Conservation (phyloP, 1,284 basidiomycete genomes). For the Puccinia horiana region DNA sequence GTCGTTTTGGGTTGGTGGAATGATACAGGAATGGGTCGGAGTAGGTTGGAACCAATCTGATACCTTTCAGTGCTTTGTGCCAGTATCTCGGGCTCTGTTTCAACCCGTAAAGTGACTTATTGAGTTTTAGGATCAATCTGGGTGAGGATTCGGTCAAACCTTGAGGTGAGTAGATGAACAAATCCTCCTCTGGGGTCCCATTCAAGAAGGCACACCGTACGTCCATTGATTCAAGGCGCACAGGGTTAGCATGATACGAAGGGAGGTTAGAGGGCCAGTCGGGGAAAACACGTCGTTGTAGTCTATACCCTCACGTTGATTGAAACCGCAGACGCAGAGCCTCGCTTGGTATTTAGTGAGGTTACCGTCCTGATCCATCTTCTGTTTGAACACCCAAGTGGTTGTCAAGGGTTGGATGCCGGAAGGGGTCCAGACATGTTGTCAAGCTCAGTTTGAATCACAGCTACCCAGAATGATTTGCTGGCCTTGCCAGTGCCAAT, state of each 20-base stretch:
- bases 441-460: too few species aligned
- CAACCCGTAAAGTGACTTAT: too few species aligned
- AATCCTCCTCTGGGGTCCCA: too few species aligned
- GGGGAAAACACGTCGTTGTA: slow-evolving; percentile 21
- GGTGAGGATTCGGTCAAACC: too few species aligned
- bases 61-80: not conserved
- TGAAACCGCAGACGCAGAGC: not conserved
- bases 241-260: not conserved
- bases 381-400: not conserved
- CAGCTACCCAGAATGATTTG: too few species aligned
- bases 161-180: too few species aligned
- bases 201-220: too few species aligned
- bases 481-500: too few species aligned
- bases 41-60: not conserved
- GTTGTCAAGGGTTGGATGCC: too few species aligned
- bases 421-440: too few species aligned
- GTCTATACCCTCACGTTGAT: slow-evolving; percentile 10
- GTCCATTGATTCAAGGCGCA: not conserved
- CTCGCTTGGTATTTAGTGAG: too few species aligned
- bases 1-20: not conserved
- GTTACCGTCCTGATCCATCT: too few species aligned
- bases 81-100: not conserved
- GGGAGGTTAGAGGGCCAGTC: not conserved
- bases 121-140: not conserved
- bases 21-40: not conserved